Percentiles rank a stretch among this genome's conserved stretches.
Evolutionary conservation across 208 protist species (phyloP).

Genomic region (Phytomonas serpens): DNA sequence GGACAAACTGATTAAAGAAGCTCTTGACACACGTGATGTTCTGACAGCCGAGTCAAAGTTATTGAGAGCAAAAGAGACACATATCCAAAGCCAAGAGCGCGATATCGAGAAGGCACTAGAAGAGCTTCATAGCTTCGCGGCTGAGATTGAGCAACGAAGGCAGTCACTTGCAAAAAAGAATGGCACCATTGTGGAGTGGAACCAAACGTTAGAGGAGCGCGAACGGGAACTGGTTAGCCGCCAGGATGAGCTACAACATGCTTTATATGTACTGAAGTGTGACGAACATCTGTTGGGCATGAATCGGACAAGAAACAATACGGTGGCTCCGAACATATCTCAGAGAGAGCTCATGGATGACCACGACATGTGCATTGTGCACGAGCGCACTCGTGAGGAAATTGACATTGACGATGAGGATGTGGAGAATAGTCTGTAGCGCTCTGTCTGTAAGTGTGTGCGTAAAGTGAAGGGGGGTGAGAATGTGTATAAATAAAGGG

Average conservation of each 20-base stretch:
- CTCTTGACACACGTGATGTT: conserved; percentile 18
- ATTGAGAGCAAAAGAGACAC: conserved; percentile 35
- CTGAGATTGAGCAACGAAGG: conserved; percentile 61
- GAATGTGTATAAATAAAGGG: background rate
- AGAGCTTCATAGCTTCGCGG: conserved; percentile 40
- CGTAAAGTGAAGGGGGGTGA: background rate
- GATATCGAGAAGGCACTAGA: conserved; percentile 50
- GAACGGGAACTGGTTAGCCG: conserved; percentile 56
- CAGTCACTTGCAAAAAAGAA: conserved; percentile 54
- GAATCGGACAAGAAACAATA: conserved; percentile 13
- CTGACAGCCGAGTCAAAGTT: conserved; percentile 21
- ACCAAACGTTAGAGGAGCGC: conserved; percentile 56
- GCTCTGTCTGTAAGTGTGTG: background rate
- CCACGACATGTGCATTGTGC: conserved; percentile 84
- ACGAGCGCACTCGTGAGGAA: conserved; percentile 67
- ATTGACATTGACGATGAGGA: conserved; percentile 57
- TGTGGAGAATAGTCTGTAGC: background rate
- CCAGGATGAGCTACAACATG: conserved; percentile 62
- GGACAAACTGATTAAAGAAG: conserved; percentile 24
- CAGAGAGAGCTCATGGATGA: conserved; percentile 84
- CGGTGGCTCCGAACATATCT: conserved; percentile 47
- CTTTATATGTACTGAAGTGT: conserved; percentile 40
- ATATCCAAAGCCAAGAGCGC: conserved; percentile 42
- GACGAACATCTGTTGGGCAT: conserved; percentile 64
- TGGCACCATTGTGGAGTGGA: conserved; percentile 58